Conservation (phyloP, 2,329 filamentous ascomycete species). For the Dactylella cylindrospora region DNA sequence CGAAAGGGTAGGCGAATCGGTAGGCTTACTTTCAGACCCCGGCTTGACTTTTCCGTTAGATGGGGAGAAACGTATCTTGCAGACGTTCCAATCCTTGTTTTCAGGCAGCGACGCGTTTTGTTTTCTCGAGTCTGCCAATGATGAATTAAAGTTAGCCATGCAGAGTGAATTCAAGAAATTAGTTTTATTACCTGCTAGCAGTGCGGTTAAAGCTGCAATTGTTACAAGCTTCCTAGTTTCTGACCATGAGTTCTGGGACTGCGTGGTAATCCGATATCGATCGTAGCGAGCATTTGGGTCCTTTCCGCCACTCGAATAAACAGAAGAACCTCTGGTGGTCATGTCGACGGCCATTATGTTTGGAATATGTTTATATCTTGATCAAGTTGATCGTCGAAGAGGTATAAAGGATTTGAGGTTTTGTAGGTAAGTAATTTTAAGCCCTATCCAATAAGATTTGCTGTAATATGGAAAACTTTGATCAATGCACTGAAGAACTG, state of each 20-base stretch:
- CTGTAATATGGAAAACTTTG: no score
- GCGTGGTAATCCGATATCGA: conserved; percentile 29
- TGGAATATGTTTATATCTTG: no score
- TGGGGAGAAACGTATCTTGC: conserved; percentile 17
- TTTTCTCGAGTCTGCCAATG: not conserved
- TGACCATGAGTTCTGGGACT: conserved; percentile 24
- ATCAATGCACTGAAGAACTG: no score
- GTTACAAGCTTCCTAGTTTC: conserved; percentile 24
- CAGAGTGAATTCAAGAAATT: not conserved
- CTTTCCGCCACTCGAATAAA: not conserved
- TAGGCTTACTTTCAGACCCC: conserved; percentile 19
- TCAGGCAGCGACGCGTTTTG: not conserved
- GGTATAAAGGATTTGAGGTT: no score
- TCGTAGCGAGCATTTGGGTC: conserved; percentile 18
- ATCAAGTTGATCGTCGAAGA: no score
- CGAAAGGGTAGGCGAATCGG: conserved; percentile 6
- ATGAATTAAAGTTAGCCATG: not conserved
- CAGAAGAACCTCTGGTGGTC: conserved; percentile 3
- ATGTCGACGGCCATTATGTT: no score
- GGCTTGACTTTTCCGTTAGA: conserved; percentile 19
- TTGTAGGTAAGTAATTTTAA: no score
- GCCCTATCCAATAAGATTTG: no score
- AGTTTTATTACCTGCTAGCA: conserved; percentile 23
- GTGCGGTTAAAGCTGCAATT: conserved; percentile 35
- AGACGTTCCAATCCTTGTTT: conserved; percentile 16